Evolutionary conservation across 257 asterid genomes (phyloP), one percentile per base, ranked within the genome.

Genomic region (Catharanthus roseus): DNA sequence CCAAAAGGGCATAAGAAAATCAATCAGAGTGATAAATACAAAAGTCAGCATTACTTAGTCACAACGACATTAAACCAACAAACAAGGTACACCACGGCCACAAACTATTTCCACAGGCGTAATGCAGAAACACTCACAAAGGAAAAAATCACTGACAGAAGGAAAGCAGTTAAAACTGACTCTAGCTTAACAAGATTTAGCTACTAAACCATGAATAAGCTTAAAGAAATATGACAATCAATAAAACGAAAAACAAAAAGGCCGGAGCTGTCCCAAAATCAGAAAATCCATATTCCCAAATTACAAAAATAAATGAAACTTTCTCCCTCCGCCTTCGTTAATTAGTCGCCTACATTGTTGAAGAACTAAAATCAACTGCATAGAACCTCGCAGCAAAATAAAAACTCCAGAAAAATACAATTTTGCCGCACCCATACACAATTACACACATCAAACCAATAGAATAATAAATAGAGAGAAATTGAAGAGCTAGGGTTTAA

Each of bases 401-500:
- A 18, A 1, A 31, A 31, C 39, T 36, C 42, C 38, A 69, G 5
- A 23, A 31, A 23, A 29, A 54, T 24, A 41, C 53, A 62, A 36
- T 62, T 62, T 8, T 34, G 11, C 31, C 7, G 28, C 2, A 54
- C 13, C 33, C 19, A 39, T 11, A 55, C 16, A 18, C 45, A 19
- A n/a, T 26, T 11, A 55, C 16, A 18, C 45, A 19, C 24, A 64
- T 68, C 47, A 42, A 42, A 42, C 28, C 56, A 3, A 12, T 6
- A 19, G 68, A 64, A 19, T 5, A 57, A 49, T 23, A 57, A 49
- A 33, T 12, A 38, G 8, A 64, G 28, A 65, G 62, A 18, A 51
- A 39, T 41, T 39, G 68, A 42, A 47, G 80, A 36, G 36, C 55
- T 63, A 78, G 81, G 86, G 84, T 76, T 74, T 47, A 8, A 41